Evolutionary conservation across 441 rosid species (phyloP).

Genomic region (Gossypium gossypioides): DNA sequence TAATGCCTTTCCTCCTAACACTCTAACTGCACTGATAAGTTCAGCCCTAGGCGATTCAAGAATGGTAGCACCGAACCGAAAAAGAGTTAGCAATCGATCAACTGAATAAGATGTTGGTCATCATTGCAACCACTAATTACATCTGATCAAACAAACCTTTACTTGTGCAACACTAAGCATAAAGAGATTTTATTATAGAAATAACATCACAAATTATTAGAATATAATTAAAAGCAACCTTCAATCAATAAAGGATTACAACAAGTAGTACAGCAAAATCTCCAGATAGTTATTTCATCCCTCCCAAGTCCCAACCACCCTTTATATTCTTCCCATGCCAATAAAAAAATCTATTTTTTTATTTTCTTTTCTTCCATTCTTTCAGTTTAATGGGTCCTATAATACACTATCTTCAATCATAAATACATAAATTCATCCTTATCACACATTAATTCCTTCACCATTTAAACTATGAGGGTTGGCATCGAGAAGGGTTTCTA

Average conservation of each 20-base stretch:
- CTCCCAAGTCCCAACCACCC: background rate
- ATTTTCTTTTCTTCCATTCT: background rate
- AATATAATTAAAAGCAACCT: no score
- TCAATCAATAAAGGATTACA: conserved; percentile 14
- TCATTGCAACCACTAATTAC: no score
- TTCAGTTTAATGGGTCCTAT: conserved; percentile 22
- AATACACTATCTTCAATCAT: conserved; percentile 25
- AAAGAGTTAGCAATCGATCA: no score
- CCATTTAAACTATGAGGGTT: conserved; percentile 27
- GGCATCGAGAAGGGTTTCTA: conserved; percentile 71
- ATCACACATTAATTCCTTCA: conserved; percentile 31
- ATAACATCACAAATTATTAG: no score
- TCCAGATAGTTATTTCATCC: conserved; percentile 18
- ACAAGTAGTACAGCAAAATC: conserved; percentile 11
- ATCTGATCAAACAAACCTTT: no score
- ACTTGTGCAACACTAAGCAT: no score
- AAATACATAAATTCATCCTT: conserved; percentile 13
- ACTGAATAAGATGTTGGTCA: no score
- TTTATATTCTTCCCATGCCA: conserved; percentile 9
- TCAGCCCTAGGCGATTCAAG: no score
- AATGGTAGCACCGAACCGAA: no score
- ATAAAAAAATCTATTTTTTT: conserved; percentile 10
- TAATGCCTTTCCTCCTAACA: no score
- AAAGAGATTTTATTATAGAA: no score
- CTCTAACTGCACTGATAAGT: no score